phyloP scores from a whole-genome alignment of 140 eudicot species.

The Oenanthe javanica region DNA sequence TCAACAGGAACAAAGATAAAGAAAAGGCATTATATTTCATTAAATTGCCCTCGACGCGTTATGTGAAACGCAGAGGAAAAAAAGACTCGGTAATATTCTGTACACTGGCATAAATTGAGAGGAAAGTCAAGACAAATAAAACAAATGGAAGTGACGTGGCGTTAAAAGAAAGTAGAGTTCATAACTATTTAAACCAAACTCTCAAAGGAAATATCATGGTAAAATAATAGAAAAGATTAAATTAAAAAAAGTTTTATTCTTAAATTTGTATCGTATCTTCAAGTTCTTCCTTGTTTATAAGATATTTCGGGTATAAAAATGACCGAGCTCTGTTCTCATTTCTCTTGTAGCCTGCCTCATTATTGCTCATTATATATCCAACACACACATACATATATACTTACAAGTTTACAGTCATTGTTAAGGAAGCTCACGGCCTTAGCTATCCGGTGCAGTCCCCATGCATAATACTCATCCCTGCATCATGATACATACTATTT shows the following conservation, averaged over 20 bases:
- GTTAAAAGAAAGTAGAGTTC: not conserved
- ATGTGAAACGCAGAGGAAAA: not conserved
- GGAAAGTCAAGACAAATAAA: not conserved
- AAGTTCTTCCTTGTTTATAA: not conserved
- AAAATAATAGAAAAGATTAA: not conserved
- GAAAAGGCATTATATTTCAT: not conserved
- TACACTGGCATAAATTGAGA: not conserved
- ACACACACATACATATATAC: conserved; percentile 19
- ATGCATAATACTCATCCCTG: conserved; percentile 95
- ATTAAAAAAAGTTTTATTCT: not conserved
- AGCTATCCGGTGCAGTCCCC: conserved; percentile 96
- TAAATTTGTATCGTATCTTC: not conserved
- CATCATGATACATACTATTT: conserved; percentile 9
- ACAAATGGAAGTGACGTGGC: not conserved
- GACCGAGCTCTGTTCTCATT: not conserved
- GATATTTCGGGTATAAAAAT: not conserved
- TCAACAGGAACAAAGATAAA: not conserved
- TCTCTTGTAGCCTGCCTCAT: not conserved
- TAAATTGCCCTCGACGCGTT: not conserved
- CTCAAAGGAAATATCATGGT: not conserved
- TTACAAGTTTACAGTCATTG: conserved; percentile 95
- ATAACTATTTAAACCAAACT: not conserved
- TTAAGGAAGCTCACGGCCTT: conserved; percentile 98
- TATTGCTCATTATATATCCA: not conserved
- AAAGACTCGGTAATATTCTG: not conserved